Evolutionary conservation across 2,329 filamentous ascomycete species (phyloP), one percentile per base, ranked within the genome.

Genomic region (Cladophialophora chaetospira): DNA sequence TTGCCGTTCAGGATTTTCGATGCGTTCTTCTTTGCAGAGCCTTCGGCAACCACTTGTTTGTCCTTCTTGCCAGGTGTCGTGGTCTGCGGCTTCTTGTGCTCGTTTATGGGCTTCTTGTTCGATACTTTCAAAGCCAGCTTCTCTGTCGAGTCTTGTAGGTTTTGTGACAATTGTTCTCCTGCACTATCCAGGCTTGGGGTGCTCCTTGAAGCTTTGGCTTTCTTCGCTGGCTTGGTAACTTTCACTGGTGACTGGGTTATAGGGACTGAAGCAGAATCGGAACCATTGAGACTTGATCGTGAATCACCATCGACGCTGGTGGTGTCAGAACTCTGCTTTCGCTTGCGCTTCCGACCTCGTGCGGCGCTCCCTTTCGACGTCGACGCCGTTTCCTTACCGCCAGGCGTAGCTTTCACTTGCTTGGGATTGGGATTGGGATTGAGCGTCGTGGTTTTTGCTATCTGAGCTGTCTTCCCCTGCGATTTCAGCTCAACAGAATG

Each of bases 91-190:
- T 35, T 21, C 26, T 42, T 42, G 38, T 49, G 28, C 15, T 61
- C 40, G 5, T 25, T 23, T 15, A n/a, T 33, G 29, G 54, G 44
- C 5, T 53, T 58, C 38, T 54, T 44, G 23, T 31, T 40, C 13
- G 25, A 8, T 5, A 15, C 13, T 11, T 49, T 29, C 40, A 15
- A 25, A 45, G 56, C 21, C 17, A 11, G 25, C 21, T 48, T 53
- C 3, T 29, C 26, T 3, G 61, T 45, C 6, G 54, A 61, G 15
- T 62, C 57, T 40, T 55, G 56, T 17, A 64, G 40, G 36, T 55
- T 45, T 42, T 63, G 60, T 25, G 59, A 58, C 10, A 66, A 45
- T 33, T 66, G 64, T 44, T 59, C 64, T 43, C 58, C 57, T n/a
- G 60, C 58, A 40, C 62, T 64, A 46, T 63, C 63, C 5, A 58